phyloP scores from a whole-genome alignment of 805 yeast species.

The Kazachstania africana region DNA sequence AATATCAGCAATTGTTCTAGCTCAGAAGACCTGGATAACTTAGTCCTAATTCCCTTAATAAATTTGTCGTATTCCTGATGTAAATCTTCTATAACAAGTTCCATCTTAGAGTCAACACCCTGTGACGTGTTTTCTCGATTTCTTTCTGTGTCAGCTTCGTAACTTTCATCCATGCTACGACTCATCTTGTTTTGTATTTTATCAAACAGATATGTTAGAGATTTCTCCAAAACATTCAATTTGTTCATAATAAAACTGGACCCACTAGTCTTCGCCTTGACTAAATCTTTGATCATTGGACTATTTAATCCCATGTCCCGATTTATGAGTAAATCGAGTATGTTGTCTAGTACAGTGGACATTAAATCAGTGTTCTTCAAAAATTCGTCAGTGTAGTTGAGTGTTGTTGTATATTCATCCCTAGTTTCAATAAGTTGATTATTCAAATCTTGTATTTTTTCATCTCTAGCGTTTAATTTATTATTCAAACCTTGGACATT shows the following conservation, averaged over 20 bases:
- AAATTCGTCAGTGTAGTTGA: conserved; percentile 21
- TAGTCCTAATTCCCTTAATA: conserved; percentile 15
- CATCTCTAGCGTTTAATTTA: conserved; percentile 17
- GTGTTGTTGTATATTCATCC: conserved; percentile 16
- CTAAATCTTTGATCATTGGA: conserved; percentile 12
- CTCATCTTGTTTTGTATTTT: conserved; percentile 3
- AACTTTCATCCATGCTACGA: neutral
- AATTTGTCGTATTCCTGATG: conserved; percentile 22
- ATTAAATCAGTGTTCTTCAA: conserved; percentile 18
- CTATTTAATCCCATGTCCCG: conserved; percentile 4
- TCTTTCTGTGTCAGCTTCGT: conserved; percentile 1
- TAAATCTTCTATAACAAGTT: conserved; percentile 18
- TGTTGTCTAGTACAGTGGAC: conserved; percentile 13
- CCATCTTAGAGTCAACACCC: conserved; percentile 15
- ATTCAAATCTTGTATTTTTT: too few relatives aligned
- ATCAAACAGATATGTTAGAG: conserved; percentile 9
- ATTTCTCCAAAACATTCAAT: conserved; percentile 16
- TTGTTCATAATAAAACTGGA: conserved; percentile 19
- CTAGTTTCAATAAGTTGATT: conserved; percentile 16
- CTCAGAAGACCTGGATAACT: conserved; percentile 11
- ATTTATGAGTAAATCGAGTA: conserved; percentile 5
- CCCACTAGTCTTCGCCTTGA: conserved; percentile 13
- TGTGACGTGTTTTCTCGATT: conserved; percentile 16
- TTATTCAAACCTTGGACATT: conserved; percentile 7
- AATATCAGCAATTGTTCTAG: conserved; percentile 10